phyloP scores from a whole-genome alignment of 2,329 filamentous ascomycete genomes.

The Ascochyta viciae-villosae region DNA sequence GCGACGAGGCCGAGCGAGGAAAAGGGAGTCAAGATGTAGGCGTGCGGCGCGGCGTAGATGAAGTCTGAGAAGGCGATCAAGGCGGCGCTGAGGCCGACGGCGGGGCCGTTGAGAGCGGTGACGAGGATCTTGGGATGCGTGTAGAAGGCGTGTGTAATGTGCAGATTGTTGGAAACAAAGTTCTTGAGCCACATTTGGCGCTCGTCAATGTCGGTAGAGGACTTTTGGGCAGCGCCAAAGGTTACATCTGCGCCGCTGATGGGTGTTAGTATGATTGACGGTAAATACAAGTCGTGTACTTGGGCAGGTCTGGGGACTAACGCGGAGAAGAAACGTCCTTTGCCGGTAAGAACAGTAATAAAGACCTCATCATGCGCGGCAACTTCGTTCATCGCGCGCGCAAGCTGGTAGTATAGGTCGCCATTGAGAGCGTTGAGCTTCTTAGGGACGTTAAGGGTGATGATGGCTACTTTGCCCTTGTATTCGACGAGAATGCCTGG shows the following conservation, averaged over 20 bases:
- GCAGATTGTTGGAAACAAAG: constrained; percentile 87
- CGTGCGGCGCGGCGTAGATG: constrained; percentile 79
- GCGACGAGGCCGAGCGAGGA: constrained; percentile 86
- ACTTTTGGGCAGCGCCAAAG: constrained; percentile 53
- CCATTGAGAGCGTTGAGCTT: constrained; percentile 86
- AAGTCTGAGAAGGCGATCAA: constrained; percentile 87
- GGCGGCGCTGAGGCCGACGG: constrained; percentile 85
- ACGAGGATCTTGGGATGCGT: constrained; percentile 93
- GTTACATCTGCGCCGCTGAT: constrained; percentile 81
- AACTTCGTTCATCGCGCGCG: constrained; percentile 76
- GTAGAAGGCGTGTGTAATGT: constrained; percentile 89
- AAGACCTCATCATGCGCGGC: constrained; percentile 80
- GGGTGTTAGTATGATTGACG: not conserved
- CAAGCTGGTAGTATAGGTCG: constrained; percentile 78
- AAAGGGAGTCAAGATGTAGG: constrained; percentile 92
- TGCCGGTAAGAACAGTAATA: constrained; percentile 84
- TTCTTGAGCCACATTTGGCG: constrained; percentile 68
- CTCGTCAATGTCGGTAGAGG: constrained; percentile 45
- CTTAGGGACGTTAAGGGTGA: constrained; percentile 83
- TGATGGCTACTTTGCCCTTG: constrained; percentile 75
- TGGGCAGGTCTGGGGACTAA: constrained; percentile 53
- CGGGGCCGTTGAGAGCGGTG: constrained; percentile 89
- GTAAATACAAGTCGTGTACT: not conserved
- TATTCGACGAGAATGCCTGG: constrained; percentile 66
- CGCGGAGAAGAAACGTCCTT: constrained; percentile 86